Conservation (phyloP, 2,329 filamentous ascomycete genomes). For the Penicillium sp. region DNA sequence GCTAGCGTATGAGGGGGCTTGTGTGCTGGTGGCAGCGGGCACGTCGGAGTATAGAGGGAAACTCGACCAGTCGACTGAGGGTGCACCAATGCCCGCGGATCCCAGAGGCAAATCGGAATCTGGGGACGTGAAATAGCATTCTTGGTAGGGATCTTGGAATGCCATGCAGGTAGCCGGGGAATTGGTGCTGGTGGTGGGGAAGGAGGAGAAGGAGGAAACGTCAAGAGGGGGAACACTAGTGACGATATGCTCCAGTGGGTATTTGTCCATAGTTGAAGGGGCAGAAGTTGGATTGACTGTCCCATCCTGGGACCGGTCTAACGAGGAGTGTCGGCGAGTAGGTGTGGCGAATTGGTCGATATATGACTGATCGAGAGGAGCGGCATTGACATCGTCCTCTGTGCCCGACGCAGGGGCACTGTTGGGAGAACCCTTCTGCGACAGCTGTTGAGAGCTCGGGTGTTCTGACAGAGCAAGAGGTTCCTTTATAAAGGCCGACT, state of each 20-base stretch:
- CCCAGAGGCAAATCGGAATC: constrained; percentile 44
- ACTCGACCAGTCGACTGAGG: constrained; percentile 51
- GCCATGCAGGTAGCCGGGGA: constrained; percentile 37
- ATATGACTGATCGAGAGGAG: constrained; percentile 35
- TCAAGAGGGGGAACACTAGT: constrained; percentile 39
- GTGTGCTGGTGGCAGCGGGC: constrained; percentile 42
- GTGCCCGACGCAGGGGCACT: constrained; percentile 31
- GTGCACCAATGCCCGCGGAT: constrained; percentile 42
- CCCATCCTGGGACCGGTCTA: constrained; percentile 27
- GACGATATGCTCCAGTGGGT: constrained; percentile 34
- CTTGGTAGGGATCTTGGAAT: constrained; percentile 40
- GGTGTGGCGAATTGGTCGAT: constrained; percentile 30
- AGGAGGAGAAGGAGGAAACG: constrained; percentile 40
- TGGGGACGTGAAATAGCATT: constrained; percentile 46
- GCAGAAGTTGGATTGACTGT: constrained; percentile 26
- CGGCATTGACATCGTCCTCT: constrained; percentile 26
- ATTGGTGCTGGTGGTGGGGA: constrained; percentile 33
- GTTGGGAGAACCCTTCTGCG: constrained; percentile 49
- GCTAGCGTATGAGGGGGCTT: constrained; percentile 49
- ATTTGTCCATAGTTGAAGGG: constrained; percentile 29
- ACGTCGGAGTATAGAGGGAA: constrained; percentile 46
- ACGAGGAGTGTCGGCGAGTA: constrained; percentile 16
- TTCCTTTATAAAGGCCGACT: constrained; percentile 34
- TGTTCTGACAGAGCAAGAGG: constrained; percentile 24
- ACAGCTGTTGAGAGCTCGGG: constrained; percentile 18